Evolutionary conservation across 768 basidiomycete species (phyloP), one percentile per base, ranked within the genome.

Genomic region (Lactarius evosmus): DNA sequence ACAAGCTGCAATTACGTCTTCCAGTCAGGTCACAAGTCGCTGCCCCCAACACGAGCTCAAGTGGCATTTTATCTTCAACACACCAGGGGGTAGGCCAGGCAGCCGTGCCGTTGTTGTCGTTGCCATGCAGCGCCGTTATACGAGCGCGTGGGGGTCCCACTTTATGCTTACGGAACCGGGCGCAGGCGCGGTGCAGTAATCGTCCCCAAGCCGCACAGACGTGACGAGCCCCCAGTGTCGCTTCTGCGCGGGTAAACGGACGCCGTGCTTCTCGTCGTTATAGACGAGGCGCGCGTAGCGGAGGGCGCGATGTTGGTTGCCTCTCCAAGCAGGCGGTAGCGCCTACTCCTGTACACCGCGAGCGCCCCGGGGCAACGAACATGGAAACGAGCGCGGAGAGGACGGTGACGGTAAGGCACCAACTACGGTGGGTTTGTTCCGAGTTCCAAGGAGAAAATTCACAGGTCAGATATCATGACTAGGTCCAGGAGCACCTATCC

Each of bases 341-440:
- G 78, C 22, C 77, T 76, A 53, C 78, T 79, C 59, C 80, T 78
- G 54, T 88, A 82, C 51, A 88, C 54, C 14, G 75, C 72, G 69
- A 79, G 80, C 0, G 83, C 83, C 14, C 75, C 71, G 25, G 79
- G 22, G 34, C 25, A 27, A 75, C 61, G 64, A 85, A 70, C 63
- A 85, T 46, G 59, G 77, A 59, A 61, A 85, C 70, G 60, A 87
- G 78, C 1, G 69, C 80, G 33, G 80, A 67, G 41, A 87, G 56
- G 16, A 82, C 86, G 44, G 78, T 77, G 22, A 85, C 56, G 33
- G 79, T 74, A 62, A 87, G 17, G 89, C 79, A 9, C 82, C 73
- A 7, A 83, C 83, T 46, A 83, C 80, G n/a, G 85, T 76, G n/a
- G 81, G 76, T 73, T 84, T 87, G 74, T 90, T 86, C 62, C 84